Evolutionary conservation across 202 grass and related monocot genomes (phyloP).

Genomic region (Miscanthus sacchariflorus): DNA sequence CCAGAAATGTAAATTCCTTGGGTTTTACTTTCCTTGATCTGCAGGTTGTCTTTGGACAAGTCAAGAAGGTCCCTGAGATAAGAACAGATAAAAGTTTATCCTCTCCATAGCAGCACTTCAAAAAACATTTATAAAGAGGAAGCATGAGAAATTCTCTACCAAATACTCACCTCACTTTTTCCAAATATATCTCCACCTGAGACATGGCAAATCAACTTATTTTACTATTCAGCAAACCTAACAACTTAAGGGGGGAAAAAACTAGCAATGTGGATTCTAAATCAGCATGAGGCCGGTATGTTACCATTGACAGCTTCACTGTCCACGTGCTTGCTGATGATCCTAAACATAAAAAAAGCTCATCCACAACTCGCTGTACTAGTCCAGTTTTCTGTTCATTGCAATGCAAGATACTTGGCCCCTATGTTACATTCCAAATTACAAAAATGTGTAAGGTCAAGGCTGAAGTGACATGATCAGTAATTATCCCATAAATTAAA

Average conservation of each 20-base stretch:
- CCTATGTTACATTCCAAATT: slow-evolving; percentile 53
- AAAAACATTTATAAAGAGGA: slow-evolving; percentile 28
- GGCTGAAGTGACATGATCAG: neutral
- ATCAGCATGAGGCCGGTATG: slow-evolving; percentile 28
- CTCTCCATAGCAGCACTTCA: neutral
- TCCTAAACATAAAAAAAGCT: slow-evolving; percentile 67
- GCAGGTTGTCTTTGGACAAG: slow-evolving; percentile 92
- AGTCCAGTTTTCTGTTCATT: slow-evolving; percentile 74
- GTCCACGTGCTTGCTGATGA: slow-evolving; percentile 57
- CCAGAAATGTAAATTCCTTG: slow-evolving; percentile 92
- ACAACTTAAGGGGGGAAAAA: slow-evolving; percentile 20
- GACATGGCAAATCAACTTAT: slow-evolving; percentile 31
- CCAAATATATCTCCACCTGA: slow-evolving; percentile 96
- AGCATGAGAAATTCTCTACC: slow-evolving; percentile 26
- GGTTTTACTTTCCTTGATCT: slow-evolving; percentile 88
- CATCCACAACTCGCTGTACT: slow-evolving; percentile 69
- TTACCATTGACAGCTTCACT: slow-evolving; percentile 87
- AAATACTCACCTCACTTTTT: slow-evolving; percentile 78
- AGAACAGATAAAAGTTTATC: slow-evolving; percentile 18
- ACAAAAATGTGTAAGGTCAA: slow-evolving; percentile 21
- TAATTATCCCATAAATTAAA: slow-evolving; percentile 40
- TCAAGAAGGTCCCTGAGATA: slow-evolving; percentile 90
- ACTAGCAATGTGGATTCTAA: slow-evolving; percentile 3
- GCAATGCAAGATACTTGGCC: slow-evolving; percentile 80
- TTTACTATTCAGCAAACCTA: slow-evolving; percentile 2